These are phyloP conservation scores for Deinandra increscens DNA, from an alignment of 129 eudicot species.

Conservation along the genomic window DNA sequence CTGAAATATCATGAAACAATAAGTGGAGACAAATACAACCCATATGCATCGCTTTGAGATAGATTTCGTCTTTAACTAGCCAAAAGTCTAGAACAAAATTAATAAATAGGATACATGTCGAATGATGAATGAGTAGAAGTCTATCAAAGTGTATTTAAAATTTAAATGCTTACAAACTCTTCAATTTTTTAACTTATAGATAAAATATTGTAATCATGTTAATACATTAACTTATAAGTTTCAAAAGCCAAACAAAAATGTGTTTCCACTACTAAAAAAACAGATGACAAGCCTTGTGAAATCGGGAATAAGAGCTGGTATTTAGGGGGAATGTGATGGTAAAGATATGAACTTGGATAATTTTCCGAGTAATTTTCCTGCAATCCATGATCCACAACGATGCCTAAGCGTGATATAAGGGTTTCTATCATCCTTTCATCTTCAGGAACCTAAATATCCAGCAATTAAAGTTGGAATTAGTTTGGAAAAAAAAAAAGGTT, in stretches of 20 bases:
- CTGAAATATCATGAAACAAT: constrained; percentile 16
- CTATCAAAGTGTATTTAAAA: not conserved
- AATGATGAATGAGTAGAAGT: not conserved
- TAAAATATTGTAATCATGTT: not conserved
- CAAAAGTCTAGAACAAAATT: not conserved
- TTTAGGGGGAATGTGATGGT: constrained; percentile 10
- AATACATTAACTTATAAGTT: not conserved
- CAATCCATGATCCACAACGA: constrained; percentile 28
- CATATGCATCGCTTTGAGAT: not conserved
- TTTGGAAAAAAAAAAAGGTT: not conserved
- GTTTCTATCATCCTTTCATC: constrained; percentile 50
- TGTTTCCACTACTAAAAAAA: not conserved
- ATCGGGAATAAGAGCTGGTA: constrained; percentile 23
- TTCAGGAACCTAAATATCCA: constrained; percentile 45
- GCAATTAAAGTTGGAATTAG: not conserved
- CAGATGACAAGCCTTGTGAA: constrained; percentile 47
- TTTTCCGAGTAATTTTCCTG: constrained; percentile 11
- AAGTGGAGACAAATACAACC: not conserved
- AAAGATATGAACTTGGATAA: constrained; percentile 19
- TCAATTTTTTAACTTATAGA: not conserved
- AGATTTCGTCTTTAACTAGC: not conserved
- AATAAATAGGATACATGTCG: not conserved
- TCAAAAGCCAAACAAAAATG: not conserved
- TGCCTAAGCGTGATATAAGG: constrained; percentile 36
- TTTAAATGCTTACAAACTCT: not conserved